A percentile compares a stretch with the other conserved stretches of the same genome.
Conservation (phyloP, 192 early-diverging fungal genomes). For the Coemansia sp. region DNA sequence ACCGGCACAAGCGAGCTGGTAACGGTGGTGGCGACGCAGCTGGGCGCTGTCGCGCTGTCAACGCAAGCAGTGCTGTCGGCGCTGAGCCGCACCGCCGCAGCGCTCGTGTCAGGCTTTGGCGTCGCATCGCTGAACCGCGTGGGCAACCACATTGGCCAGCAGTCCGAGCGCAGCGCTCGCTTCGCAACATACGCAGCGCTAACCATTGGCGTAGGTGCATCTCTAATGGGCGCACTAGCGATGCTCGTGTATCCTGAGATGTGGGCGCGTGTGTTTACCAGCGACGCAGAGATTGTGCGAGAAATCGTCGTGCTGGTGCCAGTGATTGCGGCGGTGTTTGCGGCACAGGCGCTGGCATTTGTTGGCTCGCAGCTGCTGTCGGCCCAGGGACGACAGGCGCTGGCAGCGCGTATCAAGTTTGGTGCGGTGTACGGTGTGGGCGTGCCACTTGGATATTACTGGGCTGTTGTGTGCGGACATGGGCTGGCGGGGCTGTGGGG, state of each 20-base stretch:
- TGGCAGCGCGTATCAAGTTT: conserved; percentile 56
- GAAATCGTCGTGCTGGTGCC: conserved; percentile 16
- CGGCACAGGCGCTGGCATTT: conserved; percentile 46
- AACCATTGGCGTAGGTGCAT: conserved; percentile 9
- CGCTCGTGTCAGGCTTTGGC: conserved; percentile 66
- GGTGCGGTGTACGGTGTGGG: conserved; percentile 53
- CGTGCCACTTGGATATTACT: conserved; percentile 58
- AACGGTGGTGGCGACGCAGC: conserved; percentile 73
- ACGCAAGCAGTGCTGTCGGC: conserved; percentile 79
- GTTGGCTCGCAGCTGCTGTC: conserved; percentile 61
- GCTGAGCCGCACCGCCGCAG: conserved; percentile 66
- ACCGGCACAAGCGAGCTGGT: conserved; percentile 64
- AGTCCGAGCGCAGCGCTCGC: conserved; percentile 25
- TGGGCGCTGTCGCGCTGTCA: conserved; percentile 72
- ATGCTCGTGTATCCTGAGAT: conserved; percentile 9
- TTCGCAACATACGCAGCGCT: conserved; percentile 33
- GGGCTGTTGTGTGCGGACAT: conserved; percentile 45
- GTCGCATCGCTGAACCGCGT: conserved; percentile 80
- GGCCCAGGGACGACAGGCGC: conserved; percentile 56
- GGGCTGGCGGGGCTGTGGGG: conserved; percentile 71
- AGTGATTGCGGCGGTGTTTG: conserved; percentile 24
- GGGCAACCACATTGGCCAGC: conserved; percentile 70
- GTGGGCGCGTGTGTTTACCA: conserved; percentile 58
- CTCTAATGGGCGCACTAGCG: conserved; percentile 42
- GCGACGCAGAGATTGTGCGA: conserved; percentile 16